phyloP scores from a whole-genome alignment of 176 grass and related monocot species.

The Puccinellia tenuiflora region DNA sequence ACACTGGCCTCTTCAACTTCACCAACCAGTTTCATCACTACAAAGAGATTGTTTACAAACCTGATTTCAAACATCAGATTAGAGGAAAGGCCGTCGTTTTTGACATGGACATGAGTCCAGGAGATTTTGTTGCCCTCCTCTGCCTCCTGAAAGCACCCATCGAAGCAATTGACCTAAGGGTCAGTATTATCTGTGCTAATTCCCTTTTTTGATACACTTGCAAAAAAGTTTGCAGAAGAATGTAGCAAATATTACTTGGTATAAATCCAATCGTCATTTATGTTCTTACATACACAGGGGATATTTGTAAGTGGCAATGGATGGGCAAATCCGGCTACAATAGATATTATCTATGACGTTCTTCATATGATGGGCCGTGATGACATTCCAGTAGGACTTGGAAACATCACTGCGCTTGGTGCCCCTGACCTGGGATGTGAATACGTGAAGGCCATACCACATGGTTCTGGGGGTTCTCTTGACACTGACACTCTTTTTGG shows the following conservation, averaged over 20 bases:
- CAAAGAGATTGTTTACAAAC: conserved; percentile 48
- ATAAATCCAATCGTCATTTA: background rate
- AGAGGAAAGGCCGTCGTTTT: conserved; percentile 56
- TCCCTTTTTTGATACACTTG: background rate
- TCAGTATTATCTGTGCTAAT: conserved; percentile 9
- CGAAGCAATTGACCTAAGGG: conserved; percentile 67
- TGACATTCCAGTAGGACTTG: conserved; percentile 63
- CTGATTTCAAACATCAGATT: conserved; percentile 24
- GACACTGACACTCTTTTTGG: conserved; percentile 75
- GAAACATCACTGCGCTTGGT: conserved; percentile 49
- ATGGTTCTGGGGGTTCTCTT: conserved; percentile 52
- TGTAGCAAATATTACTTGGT: background rate
- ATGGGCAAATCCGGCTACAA: conserved; percentile 63
- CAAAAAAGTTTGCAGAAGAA: background rate
- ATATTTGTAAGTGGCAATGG: conserved; percentile 64
- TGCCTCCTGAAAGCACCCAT: conserved; percentile 67
- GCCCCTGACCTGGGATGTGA: conserved; percentile 45
- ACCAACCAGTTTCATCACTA: conserved; percentile 52
- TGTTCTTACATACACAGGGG: conserved; percentile 38
- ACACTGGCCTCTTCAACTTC: conserved; percentile 55
- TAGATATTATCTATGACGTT: conserved; percentile 62
- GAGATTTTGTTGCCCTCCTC: conserved; percentile 71
- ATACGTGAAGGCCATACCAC: conserved; percentile 54
- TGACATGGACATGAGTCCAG: conserved; percentile 86
- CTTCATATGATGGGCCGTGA: conserved; percentile 87